These are phyloP conservation scores for Ogataea degrootiae DNA, from an alignment of 805 yeast genomes.

Conservation along the genomic window DNA sequence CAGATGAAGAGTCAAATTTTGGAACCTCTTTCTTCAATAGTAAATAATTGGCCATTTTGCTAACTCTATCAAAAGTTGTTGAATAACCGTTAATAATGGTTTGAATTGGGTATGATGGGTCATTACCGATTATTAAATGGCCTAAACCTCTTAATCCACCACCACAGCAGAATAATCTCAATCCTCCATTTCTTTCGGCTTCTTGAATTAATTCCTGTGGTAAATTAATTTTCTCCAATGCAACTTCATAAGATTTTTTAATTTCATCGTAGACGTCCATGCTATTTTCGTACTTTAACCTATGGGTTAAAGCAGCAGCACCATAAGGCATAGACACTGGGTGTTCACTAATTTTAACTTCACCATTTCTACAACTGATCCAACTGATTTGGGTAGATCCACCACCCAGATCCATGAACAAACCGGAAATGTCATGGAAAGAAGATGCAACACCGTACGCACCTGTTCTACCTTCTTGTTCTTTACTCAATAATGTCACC, in stretches of 20 bases:
- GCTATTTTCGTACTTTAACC: slow-evolving; percentile 48
- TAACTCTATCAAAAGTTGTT: slow-evolving; percentile 48
- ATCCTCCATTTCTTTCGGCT: slow-evolving; percentile 55
- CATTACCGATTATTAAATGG: slow-evolving; percentile 46
- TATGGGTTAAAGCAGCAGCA: slow-evolving; percentile 59
- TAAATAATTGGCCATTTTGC: slow-evolving; percentile 46
- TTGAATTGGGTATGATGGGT: slow-evolving; percentile 60
- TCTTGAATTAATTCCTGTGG: slow-evolving; percentile 47
- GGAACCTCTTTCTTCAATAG: slow-evolving; percentile 47
- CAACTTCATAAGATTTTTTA: slow-evolving; percentile 43
- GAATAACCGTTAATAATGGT: slow-evolving; percentile 68
- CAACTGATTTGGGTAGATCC: slow-evolving; percentile 67
- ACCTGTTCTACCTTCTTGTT: slow-evolving; percentile 63
- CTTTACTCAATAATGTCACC: slow-evolving; percentile 53
- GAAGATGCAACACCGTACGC: slow-evolving; percentile 74
- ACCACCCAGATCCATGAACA: slow-evolving; percentile 72
- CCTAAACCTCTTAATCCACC: slow-evolving; percentile 74
- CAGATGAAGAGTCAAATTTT: slow-evolving; percentile 25
- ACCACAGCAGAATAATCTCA: slow-evolving; percentile 62
- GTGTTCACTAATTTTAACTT: slow-evolving; percentile 45
- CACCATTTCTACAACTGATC: slow-evolving; percentile 56
- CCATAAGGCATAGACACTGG: slow-evolving; percentile 72
- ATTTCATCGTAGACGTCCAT: slow-evolving; percentile 50
- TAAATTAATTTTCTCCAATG: slow-evolving; percentile 45
- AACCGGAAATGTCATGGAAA: slow-evolving; percentile 59